Conservation (phyloP, 176 grass and related monocot species). For the Chrysopogon serrulatus region DNA sequence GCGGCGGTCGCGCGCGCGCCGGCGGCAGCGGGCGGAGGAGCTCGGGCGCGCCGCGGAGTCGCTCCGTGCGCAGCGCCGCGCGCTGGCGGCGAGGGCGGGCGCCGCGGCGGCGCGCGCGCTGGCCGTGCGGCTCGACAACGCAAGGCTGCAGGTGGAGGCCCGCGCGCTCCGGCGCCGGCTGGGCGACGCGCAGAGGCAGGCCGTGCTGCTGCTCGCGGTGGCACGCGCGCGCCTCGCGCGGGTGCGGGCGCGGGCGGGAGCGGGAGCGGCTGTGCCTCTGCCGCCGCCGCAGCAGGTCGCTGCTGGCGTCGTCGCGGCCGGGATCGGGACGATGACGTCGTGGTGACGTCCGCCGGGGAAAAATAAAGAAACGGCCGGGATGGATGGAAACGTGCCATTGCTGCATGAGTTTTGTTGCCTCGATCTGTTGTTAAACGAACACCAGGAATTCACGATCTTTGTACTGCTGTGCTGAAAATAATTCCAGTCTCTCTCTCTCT, state of each 20-base stretch:
- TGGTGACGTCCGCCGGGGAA: not conserved
- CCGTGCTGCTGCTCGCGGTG: conserved; percentile 6
- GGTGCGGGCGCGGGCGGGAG: not conserved
- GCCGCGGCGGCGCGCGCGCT: not conserved
- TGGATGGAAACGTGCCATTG: not conserved
- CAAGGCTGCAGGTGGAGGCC: conserved; percentile 21
- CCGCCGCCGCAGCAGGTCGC: not conserved
- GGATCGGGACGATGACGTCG: not conserved
- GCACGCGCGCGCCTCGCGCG: conserved; percentile 7
- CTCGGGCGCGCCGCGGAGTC: not conserved
- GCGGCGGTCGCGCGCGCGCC: conserved; percentile 45
- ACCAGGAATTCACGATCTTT: too few species aligned
- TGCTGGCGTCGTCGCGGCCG: not conserved
- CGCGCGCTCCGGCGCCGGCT: conserved; percentile 27
- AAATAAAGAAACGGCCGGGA: not conserved
- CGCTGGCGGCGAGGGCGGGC: not conserved
- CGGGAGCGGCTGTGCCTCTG: not conserved
- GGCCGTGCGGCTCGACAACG: conserved; percentile 18
- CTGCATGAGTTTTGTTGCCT: too few species aligned
- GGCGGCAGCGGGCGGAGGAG: conserved; percentile 32
- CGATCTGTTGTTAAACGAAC: too few species aligned
- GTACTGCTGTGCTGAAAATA: too few species aligned
- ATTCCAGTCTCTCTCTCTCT: too few species aligned
- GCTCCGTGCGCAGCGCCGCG: conserved; percentile 8
- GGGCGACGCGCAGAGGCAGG: not conserved